Evolutionary conservation across 805 yeast genomes (phyloP).

Genomic region (Candida sonorensis): DNA sequence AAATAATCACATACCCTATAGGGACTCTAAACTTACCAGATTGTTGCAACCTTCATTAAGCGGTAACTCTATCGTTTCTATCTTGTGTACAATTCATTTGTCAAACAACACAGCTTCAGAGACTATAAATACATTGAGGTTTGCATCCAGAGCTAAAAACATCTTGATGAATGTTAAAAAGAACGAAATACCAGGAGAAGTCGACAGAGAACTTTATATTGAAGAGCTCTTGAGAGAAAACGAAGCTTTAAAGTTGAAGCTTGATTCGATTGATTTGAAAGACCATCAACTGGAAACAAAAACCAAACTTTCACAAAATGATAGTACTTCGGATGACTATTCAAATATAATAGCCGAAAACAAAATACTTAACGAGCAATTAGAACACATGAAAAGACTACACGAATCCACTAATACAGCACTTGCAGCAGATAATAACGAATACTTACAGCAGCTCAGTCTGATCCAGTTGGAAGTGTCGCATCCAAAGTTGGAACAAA

Average conservation of each 20-base stretch:
- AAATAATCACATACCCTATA: slow-evolving; percentile 68
- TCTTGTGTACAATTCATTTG: slow-evolving; percentile 80
- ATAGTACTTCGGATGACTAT: too few species aligned
- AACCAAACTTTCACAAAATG: too few species aligned
- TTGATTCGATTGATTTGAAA: too few species aligned
- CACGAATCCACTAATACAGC: slow-evolving; percentile 35
- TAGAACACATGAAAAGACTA: slow-evolving; percentile 63
- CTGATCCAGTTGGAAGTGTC: slow-evolving; percentile 40
- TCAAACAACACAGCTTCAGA: slow-evolving; percentile 59
- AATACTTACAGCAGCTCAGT: slow-evolving; percentile 52
- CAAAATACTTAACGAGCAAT: slow-evolving; percentile 52
- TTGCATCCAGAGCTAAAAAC: slow-evolving; percentile 91
- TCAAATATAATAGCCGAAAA: slow-evolving; percentile 53
- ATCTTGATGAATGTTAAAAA: slow-evolving; percentile 62
- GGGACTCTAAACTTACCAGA: slow-evolving; percentile 90
- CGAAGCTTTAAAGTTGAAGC: slow-evolving; percentile 53
- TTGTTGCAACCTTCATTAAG: slow-evolving; percentile 86
- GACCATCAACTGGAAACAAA: too few species aligned
- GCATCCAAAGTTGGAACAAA: slow-evolving; percentile 29
- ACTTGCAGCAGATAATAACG: slow-evolving; percentile 47
- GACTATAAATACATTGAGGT: slow-evolving; percentile 79
- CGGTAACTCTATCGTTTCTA: slow-evolving; percentile 77
- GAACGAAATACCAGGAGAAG: slow-evolving; percentile 30
- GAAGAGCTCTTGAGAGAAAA: slow-evolving; percentile 52
- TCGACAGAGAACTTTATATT: slow-evolving; percentile 44